These are phyloP conservation scores for Zoysia japonica DNA, from an alignment of 176 grass and related monocot genomes.

Conservation along the genomic window DNA sequence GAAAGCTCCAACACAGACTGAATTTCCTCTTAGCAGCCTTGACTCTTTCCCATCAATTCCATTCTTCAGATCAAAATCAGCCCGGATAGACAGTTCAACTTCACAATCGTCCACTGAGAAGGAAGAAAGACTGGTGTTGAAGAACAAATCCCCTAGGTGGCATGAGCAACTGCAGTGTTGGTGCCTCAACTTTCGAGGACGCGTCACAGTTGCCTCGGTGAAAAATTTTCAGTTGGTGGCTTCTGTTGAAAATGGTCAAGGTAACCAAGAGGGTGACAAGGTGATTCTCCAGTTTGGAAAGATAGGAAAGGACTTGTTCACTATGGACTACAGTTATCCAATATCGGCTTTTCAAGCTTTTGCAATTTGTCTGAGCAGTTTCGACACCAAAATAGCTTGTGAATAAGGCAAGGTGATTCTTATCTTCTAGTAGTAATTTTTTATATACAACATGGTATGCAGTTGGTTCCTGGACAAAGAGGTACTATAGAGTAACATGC, in stretches of 20 bases:
- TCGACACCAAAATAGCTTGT: conserved; percentile 98
- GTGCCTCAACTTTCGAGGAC: conserved; percentile 95
- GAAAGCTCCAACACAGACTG: conserved; percentile 69
- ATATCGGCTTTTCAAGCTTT: conserved; percentile 94
- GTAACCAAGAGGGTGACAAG: conserved; percentile 67
- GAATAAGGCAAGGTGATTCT: conserved; percentile 65
- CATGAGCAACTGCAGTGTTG: conserved; percentile 97
- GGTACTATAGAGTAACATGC: neutral
- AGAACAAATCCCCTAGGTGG: conserved; percentile 97
- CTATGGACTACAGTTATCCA: conserved; percentile 94
- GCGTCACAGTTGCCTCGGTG: conserved; percentile 93
- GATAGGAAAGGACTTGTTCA: conserved; percentile 95
- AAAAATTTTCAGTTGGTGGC: conserved; percentile 99
- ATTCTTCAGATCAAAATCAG: conserved; percentile 93
- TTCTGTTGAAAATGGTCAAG: conserved; percentile 52
- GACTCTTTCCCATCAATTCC: conserved; percentile 69
- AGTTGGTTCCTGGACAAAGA: neutral
- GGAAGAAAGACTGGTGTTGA: conserved; percentile 66
- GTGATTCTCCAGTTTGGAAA: conserved; percentile 98
- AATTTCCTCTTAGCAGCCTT: conserved; percentile 64
- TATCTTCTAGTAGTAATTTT: neutral
- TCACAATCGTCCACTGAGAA: conserved; percentile 41
- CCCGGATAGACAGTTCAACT: conserved; percentile 45
- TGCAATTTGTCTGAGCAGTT: conserved; percentile 94
- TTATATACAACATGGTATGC: neutral